phyloP scores from a whole-genome alignment of 129 eudicot species.

The Helichrysum umbraculigerum region DNA sequence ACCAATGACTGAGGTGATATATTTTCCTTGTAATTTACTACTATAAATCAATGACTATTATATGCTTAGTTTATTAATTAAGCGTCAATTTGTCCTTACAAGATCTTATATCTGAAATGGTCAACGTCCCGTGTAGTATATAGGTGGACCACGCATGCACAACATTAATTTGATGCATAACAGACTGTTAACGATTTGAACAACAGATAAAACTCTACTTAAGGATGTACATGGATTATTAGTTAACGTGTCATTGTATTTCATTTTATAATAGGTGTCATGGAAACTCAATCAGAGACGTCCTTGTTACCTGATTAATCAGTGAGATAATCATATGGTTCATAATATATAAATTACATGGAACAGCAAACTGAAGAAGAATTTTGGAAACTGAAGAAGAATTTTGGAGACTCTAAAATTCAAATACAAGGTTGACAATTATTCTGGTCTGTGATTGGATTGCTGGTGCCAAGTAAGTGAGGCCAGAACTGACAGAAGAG shows the following conservation, averaged over 20 bases:
- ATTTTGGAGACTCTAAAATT: not conserved
- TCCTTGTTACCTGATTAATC: not conserved
- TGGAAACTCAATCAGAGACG: not conserved
- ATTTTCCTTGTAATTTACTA: not conserved
- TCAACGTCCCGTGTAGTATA: not conserved
- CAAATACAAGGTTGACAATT: not conserved
- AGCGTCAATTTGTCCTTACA: constrained; percentile 5
- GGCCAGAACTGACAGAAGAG: not conserved
- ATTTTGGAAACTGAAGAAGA: not conserved
- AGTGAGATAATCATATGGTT: not conserved
- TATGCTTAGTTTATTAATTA: not conserved
- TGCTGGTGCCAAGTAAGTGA: not conserved
- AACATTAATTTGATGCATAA: not conserved
- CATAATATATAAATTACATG: not conserved
- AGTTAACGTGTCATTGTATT: not conserved
- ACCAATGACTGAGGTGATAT: constrained; percentile 36
- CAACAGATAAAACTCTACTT: too few species aligned
- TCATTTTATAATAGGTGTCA: not conserved
- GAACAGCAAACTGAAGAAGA: not conserved
- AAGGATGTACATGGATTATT: too few species aligned
- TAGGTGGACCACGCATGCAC: not conserved
- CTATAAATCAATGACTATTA: not conserved
- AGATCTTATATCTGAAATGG: constrained; percentile 15
- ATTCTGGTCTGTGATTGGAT: not conserved
- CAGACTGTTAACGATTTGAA: not conserved